phyloP scores from a whole-genome alignment of 805 yeast genomes.

The Candida tibetensis region DNA sequence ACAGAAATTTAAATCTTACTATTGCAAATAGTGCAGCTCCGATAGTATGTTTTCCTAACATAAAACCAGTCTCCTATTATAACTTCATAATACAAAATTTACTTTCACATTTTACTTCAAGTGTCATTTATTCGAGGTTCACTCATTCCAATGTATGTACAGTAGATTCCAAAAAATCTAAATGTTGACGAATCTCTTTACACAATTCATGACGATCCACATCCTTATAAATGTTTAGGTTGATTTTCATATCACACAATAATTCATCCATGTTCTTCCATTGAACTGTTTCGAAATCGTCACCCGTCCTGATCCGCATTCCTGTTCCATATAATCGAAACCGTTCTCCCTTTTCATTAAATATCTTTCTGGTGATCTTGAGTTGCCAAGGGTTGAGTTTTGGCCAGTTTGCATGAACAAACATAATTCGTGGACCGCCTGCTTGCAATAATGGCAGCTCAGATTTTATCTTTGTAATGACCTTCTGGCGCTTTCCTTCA shows the following conservation, averaged over 20 bases:
- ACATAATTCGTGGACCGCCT: conserved; percentile 36
- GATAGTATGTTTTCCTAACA: no score
- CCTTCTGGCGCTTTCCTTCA: conserved; percentile 7
- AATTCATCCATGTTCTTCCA: conserved; percentile 58
- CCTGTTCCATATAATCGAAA: conserved; percentile 59
- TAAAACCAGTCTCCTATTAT: no score
- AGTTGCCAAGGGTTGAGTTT: conserved; percentile 62
- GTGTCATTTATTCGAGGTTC: no score
- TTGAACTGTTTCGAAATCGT: conserved; percentile 56
- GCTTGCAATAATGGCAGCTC: conserved; percentile 9
- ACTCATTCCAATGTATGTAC: conserved; percentile 34
- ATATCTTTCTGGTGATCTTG: conserved; percentile 39
- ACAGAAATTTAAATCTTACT: no score
- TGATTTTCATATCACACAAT: conserved; percentile 49
- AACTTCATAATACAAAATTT: no score
- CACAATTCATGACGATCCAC: conserved; percentile 45
- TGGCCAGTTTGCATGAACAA: conserved; percentile 67
- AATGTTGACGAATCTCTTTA: conserved; percentile 47
- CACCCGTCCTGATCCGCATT: conserved; percentile 49
- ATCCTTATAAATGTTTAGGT: conserved; percentile 43
- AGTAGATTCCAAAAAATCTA: conserved; percentile 39
- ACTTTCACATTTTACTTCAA: no score
- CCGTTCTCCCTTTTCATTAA: conserved; percentile 44
- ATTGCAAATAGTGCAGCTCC: no score
- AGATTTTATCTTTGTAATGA: conserved; percentile 5